Conservation (phyloP, 805 yeast species). For the Nakazawaea sp. region DNA sequence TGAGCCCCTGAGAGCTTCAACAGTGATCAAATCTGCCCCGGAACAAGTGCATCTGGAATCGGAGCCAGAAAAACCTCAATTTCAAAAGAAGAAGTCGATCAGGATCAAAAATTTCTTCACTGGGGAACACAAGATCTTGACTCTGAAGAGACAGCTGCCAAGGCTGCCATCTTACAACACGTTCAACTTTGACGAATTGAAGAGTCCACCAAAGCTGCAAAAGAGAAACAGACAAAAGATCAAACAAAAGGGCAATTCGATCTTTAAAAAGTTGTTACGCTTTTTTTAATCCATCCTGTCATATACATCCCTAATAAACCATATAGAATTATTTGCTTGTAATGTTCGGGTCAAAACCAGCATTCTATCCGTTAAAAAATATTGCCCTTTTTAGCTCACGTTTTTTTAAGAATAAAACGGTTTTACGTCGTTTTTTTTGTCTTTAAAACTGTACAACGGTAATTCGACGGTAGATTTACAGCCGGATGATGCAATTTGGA, state of each 20-base stretch:
- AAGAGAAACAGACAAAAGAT: constrained; percentile 3
- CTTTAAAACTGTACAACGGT: no score
- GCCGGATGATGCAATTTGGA: no score
- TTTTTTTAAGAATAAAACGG: no score
- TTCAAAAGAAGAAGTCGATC: neutral
- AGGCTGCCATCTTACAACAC: constrained; percentile 3
- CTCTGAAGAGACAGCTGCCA: constrained; percentile 5
- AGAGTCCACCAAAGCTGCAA: neutral
- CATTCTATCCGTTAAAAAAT: neutral
- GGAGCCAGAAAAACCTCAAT: neutral
- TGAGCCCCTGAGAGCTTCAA: no score
- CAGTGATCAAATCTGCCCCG: no score
- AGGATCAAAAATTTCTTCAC: constrained; percentile 6
- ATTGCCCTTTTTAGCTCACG: no score
- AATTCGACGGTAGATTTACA: no score
- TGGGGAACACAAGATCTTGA: neutral
- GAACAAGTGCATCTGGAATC: neutral
- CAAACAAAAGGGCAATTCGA: constrained; percentile 7
- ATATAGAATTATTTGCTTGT: neutral
- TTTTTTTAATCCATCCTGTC: neutral
- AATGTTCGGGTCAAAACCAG: no score
- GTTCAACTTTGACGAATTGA: neutral
- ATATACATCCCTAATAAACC: neutral
- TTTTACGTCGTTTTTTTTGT: no score
- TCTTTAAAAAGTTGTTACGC: neutral